Evolutionary conservation across 2,329 filamentous ascomycete species (phyloP), one percentile per base, ranked within the genome.

Genomic region (Trichoderma atroviride): DNA sequence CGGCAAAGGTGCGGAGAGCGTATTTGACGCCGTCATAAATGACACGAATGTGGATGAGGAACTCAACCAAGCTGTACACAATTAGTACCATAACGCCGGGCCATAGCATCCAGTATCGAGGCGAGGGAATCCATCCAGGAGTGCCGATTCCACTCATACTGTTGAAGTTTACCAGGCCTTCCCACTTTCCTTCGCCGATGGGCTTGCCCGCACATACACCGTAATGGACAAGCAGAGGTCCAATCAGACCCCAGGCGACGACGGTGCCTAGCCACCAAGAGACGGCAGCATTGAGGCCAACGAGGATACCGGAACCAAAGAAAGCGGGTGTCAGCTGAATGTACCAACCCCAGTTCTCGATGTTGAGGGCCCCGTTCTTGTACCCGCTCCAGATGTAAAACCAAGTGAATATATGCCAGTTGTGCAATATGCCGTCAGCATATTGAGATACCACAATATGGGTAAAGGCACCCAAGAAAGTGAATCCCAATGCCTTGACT

Each of bases 291-390:
- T 88, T 90, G 70, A 82, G 82, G 67, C 79, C 79, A 31, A 83
- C 87, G 19, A 83, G 82, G n/a, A 82, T 79, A n/a, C 81, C 81
- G 22, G 80, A 88, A 6, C 87, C 87, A 71, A 89, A 87, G 77
- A 89, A 89, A 43, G 87, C 87, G 0, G 87, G 87, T 0, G 87
- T 89, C 73, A 83, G 84, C 72, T 88, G 86, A 57, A 88, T 80
- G 71, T 85, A 81, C 87, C 87, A 89, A 14, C 86, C 86, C 88
- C 87, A 89, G 77, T 84, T 87, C 77, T 89, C 86, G 22, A 86
- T 82, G 57, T 81, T 80, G 35, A 88, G 79, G 0, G 85, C 85
- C 19, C 76, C 76, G 71, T 83, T 86, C 55, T 79, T 82, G 77
- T 86, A 83, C 64, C 82, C 79, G 66, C 82, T 80, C 86, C 86